A percentile compares a stretch with the other conserved stretches of the same genome.
Evolutionary conservation across 352 stramenopile species (phyloP).

Genomic region (Lagenidium sp.): DNA sequence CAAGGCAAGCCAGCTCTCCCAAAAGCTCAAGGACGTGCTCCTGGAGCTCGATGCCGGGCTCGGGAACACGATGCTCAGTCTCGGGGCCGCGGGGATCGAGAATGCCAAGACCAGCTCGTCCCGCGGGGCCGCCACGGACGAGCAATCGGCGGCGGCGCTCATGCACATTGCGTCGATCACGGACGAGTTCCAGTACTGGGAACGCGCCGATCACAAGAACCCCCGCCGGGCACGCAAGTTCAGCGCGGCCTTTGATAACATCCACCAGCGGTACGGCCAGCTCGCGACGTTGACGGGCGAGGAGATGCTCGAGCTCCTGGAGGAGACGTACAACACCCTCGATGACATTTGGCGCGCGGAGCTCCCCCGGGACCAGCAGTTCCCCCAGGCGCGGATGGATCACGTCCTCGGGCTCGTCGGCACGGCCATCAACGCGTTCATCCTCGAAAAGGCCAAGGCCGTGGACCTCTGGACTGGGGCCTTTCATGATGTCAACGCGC

Average conservation of each 20-base stretch:
- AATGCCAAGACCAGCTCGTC: neutral
- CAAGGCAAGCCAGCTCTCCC: constrained; percentile 36
- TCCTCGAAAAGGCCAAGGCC: constrained; percentile 36
- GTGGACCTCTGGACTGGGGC: constrained; percentile 59
- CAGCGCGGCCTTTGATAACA: constrained; percentile 63
- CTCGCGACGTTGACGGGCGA: constrained; percentile 52
- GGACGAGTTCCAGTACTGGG: constrained; percentile 88
- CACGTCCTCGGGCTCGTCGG: constrained; percentile 83
- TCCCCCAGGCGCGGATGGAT: constrained; percentile 83
- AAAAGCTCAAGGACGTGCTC: constrained; percentile 77
- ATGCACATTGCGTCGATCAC: constrained; percentile 74
- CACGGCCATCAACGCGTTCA: constrained; percentile 59
- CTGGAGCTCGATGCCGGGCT: constrained; percentile 66
- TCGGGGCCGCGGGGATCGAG: neutral
- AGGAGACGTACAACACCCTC: constrained; percentile 75
- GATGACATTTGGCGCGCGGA: constrained; percentile 87
- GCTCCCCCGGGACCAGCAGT: constrained; percentile 47
- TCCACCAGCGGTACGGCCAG: constrained; percentile 67
- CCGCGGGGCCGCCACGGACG: constrained; percentile 4
- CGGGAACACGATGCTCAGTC: constrained; percentile 22
- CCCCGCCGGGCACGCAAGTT: constrained; percentile 72
- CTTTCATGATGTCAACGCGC: constrained; percentile 46
- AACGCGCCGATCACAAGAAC: constrained; percentile 40
- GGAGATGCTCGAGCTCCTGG: constrained; percentile 82
- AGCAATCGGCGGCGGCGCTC: constrained; percentile 27